Evolutionary conservation across 2,329 filamentous ascomycete genomes (phyloP).

Genomic region (Pleoardoris graminearum): DNA sequence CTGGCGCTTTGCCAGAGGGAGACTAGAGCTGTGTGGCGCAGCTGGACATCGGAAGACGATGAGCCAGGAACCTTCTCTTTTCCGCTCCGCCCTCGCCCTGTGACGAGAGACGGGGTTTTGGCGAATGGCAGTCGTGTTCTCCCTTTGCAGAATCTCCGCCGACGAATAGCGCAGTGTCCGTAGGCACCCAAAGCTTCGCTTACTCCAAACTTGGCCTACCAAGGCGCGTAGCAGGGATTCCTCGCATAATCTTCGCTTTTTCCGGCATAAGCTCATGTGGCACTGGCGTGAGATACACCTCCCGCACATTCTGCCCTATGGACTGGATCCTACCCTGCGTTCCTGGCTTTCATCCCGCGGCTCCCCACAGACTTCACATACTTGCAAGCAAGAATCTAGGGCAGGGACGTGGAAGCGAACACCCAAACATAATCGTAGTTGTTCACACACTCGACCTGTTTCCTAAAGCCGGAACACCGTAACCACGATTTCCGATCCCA

Average conservation of each 20-base stretch:
- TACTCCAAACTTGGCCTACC: constrained; percentile 12
- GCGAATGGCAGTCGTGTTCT: constrained; percentile 14
- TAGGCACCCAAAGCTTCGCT: not conserved
- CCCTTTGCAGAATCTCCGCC: constrained; percentile 4
- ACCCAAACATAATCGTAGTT: not conserved
- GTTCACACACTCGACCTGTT: not conserved
- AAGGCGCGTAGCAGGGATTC: constrained; percentile 13
- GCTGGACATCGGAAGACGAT: constrained; percentile 9
- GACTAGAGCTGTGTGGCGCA: constrained; percentile 13
- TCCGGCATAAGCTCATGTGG: constrained; percentile 19
- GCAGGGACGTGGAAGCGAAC: not conserved
- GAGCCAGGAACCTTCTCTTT: not conserved
- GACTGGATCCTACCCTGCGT: constrained; percentile 13
- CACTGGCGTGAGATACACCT: constrained; percentile 13
- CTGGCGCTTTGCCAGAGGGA: not conserved
- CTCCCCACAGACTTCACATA: constrained; percentile 5
- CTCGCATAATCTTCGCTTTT: constrained; percentile 11
- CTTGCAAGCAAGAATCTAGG: not conserved
- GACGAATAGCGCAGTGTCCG: constrained; percentile 5
- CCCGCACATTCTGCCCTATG: constrained; percentile 3
- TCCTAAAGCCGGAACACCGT: constrained; percentile 3
- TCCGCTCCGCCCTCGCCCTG: constrained; percentile 9
- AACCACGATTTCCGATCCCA: constrained; percentile 6
- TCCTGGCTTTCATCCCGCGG: constrained; percentile 5
- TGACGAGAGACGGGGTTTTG: constrained; percentile 16